These are phyloP conservation scores for Fonsecaea monophora DNA, from an alignment of 2,329 filamentous ascomycete species.

Conservation along the genomic window DNA sequence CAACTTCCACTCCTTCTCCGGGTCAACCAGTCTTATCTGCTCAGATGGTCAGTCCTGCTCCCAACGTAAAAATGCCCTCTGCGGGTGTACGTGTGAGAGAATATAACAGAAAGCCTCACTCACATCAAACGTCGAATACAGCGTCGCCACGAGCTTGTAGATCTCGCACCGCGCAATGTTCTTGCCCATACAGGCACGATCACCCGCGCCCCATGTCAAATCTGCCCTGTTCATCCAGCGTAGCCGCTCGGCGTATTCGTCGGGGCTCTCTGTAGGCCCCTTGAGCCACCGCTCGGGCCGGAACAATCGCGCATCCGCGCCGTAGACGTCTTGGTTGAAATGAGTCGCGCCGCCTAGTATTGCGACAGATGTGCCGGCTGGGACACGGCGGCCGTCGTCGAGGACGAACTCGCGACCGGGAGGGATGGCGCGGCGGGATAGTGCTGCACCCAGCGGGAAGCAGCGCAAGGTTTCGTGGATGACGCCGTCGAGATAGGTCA, in stretches of 20 bases:
- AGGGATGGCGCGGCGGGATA: slow-evolving; percentile 13
- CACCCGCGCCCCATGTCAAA: slow-evolving; percentile 21
- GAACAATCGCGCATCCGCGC: slow-evolving; percentile 20
- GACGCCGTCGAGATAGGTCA: slow-evolving; percentile 17
- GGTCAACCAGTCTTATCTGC: slow-evolving; percentile 11
- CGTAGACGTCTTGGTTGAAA: slow-evolving; percentile 48
- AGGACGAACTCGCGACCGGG: slow-evolving; percentile 13
- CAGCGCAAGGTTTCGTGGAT: slow-evolving; percentile 34
- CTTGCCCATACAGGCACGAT: slow-evolving; percentile 18
- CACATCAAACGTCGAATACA: slow-evolving; percentile 16
- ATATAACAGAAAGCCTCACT: neutral
- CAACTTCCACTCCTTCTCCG: slow-evolving; percentile 15
- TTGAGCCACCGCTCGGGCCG: slow-evolving; percentile 27
- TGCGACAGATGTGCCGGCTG: slow-evolving; percentile 20
- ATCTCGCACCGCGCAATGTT: slow-evolving; percentile 23
- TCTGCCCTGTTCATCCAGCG: slow-evolving; percentile 15
- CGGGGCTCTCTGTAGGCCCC: slow-evolving; percentile 1
- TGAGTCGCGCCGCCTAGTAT: slow-evolving; percentile 31
- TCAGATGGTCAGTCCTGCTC: slow-evolving; percentile 6
- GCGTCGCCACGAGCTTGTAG: slow-evolving; percentile 17
- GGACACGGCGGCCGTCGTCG: slow-evolving; percentile 10
- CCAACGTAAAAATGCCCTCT: too few species aligned
- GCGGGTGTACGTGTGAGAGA: neutral
- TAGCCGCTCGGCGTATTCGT: slow-evolving; percentile 16
- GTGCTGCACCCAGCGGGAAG: slow-evolving; percentile 25